A percentile compares a stretch with the other conserved stretches of the same genome.
Conservation (phyloP, 106 monocot species). For the Dioscorea alata region DNA sequence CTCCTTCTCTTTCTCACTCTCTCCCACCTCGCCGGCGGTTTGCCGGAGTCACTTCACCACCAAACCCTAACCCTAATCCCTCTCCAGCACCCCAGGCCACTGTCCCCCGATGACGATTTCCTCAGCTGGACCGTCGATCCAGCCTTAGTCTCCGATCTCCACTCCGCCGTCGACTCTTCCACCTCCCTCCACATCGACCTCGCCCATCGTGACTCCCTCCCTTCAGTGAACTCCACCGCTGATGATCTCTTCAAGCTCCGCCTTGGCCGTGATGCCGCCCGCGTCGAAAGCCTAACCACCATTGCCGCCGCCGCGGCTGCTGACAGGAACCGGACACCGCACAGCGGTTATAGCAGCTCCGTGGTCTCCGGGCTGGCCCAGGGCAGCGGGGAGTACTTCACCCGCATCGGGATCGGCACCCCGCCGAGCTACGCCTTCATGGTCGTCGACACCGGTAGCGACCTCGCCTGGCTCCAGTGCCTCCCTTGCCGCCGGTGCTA, state of each 20-base stretch:
- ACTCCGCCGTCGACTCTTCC: too few species aligned
- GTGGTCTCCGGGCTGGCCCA: constrained; percentile 38
- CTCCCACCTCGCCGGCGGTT: neutral
- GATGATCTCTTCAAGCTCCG: constrained; percentile 17
- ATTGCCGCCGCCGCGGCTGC: too few species aligned
- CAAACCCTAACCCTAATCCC: constrained; percentile 12
- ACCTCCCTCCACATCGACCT: constrained; percentile 8
- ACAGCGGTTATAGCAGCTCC: constrained; percentile 6
- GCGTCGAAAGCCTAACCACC: constrained; percentile 1
- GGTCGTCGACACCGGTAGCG: constrained; percentile 21
- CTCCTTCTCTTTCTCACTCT: neutral
- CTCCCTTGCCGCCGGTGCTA: constrained; percentile 38
- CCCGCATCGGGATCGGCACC: constrained; percentile 38
- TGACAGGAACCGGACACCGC: constrained; percentile 2
- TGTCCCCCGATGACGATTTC: constrained; percentile 1
- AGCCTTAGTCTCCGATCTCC: too few species aligned
- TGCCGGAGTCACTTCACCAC: neutral
- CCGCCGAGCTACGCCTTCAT: constrained; percentile 23
- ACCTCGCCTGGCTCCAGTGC: constrained; percentile 44
- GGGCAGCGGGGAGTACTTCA: constrained; percentile 52
- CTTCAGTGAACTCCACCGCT: constrained; percentile 6
- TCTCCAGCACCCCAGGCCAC: neutral
- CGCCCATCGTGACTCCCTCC: constrained; percentile 23
- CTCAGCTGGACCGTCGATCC: neutral
- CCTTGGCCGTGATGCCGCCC: constrained; percentile 20